Percentiles rank a stretch among this genome's conserved stretches.
These are phyloP conservation scores for Mycena olivaceomarginata DNA, from an alignment of 768 basidiomycete species.

Conservation along the genomic window DNA sequence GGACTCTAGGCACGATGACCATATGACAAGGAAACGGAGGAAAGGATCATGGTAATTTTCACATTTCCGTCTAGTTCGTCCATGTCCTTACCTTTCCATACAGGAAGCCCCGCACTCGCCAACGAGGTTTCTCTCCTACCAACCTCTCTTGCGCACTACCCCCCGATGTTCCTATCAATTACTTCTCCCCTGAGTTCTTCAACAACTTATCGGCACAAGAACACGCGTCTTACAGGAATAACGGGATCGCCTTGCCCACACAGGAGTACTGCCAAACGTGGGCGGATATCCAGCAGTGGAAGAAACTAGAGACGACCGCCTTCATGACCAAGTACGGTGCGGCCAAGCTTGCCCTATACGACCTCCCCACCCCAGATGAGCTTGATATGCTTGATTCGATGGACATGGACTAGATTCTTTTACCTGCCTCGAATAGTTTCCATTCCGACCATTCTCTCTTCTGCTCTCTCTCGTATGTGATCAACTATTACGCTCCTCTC, in stretches of 20 bases:
- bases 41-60: neutral
- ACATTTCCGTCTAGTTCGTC: neutral
- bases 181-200: conserved; percentile 27
- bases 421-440: too few relatives aligned
- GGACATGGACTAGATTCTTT: too few relatives aligned
- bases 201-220: conserved; percentile 14
- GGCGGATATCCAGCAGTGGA: conserved; percentile 8
- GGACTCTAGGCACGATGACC: neutral
- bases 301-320: neutral
- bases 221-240: conserved; percentile 24
- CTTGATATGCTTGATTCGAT: neutral
- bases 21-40: neutral
- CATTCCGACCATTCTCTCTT: too few relatives aligned
- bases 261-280: conserved; percentile 10
- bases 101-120: conserved; percentile 1
- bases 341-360: conserved; percentile 21
- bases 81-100: neutral
- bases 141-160: neutral
- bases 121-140: neutral
- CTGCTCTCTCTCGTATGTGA: too few relatives aligned
- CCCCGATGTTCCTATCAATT: conserved; percentile 24
- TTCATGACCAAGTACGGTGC: conserved; percentile 27
- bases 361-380: conserved; percentile 21
- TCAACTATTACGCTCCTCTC: too few relatives aligned
- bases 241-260: conserved; percentile 27